phyloP scores from a whole-genome alignment of 2,329 filamentous ascomycete species.

The Daldinia sp. region DNA sequence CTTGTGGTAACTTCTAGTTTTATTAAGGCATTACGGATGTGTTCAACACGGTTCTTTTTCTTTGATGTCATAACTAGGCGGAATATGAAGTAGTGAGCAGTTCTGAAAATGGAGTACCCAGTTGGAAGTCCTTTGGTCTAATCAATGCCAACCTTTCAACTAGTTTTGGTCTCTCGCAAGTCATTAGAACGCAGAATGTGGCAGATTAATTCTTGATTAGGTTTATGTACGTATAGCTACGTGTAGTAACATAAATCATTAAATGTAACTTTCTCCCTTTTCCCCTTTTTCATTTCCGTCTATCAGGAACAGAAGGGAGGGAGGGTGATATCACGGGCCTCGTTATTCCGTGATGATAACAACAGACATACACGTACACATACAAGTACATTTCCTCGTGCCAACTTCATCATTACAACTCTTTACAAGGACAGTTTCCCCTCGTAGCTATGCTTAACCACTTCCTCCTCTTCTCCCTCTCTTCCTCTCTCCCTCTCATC shows the following conservation, averaged over 20 bases:
- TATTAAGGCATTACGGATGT: neutral
- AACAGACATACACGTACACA: neutral
- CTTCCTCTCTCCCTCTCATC: neutral
- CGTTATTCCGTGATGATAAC: neutral
- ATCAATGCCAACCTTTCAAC: neutral
- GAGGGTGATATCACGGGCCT: neutral
- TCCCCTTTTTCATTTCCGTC: neutral
- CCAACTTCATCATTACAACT: neutral
- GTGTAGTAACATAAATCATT: conserved; percentile 16
- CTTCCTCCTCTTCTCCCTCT: neutral
- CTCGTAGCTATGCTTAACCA: neutral
- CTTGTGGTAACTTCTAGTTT: neutral
- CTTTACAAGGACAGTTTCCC: neutral
- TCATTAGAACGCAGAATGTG: neutral
- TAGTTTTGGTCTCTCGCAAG: neutral
- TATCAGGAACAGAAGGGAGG: neutral
- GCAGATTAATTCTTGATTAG: neutral
- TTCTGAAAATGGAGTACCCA: neutral
- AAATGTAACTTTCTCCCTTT: neutral
- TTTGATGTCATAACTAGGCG: neutral
- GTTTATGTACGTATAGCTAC: conserved; percentile 1
- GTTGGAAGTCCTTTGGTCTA: neutral
- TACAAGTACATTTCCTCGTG: conserved; percentile 14
- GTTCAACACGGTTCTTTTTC: neutral
- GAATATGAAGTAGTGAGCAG: neutral